phyloP scores from a whole-genome alignment of 148 eudicot species.

The Rhododendron kiyosumense region DNA sequence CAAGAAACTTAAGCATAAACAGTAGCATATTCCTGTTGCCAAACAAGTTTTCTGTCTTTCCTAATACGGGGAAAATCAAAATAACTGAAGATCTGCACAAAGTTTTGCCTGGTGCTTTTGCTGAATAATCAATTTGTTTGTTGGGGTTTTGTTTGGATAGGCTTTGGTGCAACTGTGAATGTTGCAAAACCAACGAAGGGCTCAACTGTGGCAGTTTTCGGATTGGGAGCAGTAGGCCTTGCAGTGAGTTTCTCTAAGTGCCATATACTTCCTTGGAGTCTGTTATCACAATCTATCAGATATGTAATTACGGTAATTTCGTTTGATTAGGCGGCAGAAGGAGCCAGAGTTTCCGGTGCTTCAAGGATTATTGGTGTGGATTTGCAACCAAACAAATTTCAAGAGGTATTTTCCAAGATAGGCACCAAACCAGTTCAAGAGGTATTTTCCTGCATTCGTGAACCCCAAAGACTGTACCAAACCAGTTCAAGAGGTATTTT shows the following conservation, averaged over 20 bases:
- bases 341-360: slow-evolving; percentile 51
- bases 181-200: slow-evolving; percentile 45
- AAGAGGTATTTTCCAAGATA: no score
- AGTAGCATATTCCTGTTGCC: no score
- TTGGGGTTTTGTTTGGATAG: slow-evolving; percentile 12
- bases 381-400: slow-evolving; percentile 32
- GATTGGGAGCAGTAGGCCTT: slow-evolving; percentile 84
- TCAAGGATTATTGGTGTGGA: slow-evolving; percentile 59
- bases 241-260: slow-evolving; percentile 28
- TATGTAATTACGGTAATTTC: background rate
- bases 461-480: slow-evolving; percentile 47
- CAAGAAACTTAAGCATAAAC: no score
- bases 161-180: slow-evolving; percentile 46
- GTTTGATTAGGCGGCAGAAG: slow-evolving; percentile 43
- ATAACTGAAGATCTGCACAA: background rate
- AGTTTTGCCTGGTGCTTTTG: no score
- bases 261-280: background rate
- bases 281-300: no score
- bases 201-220: slow-evolving; percentile 48
- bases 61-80: background rate
- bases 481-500: slow-evolving; percentile 66
- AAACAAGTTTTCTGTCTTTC: background rate
- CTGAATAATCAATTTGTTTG: no score
- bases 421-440: slow-evolving; percentile 58
- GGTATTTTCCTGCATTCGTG: slow-evolving; percentile 45